Evolutionary conservation across 371 early-diverging fungal genomes (phyloP).

Genomic region (Fennellomyces sp.): DNA sequence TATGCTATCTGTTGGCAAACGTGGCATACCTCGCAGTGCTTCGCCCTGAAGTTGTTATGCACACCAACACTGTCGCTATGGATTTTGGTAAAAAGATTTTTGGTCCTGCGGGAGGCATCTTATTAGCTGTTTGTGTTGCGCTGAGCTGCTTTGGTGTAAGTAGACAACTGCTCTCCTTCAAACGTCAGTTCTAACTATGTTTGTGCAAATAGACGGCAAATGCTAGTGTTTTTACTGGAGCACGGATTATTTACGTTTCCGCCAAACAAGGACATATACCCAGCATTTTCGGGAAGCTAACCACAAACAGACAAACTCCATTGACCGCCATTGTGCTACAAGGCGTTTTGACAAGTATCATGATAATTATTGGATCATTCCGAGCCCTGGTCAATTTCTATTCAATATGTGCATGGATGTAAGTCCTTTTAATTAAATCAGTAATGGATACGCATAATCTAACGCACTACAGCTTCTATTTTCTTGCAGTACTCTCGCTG

Average conservation of each 20-base stretch:
- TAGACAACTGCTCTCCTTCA: no score
- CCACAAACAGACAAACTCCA: slow-evolving; percentile 66
- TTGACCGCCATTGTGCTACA: slow-evolving; percentile 70
- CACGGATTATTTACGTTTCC: slow-evolving; percentile 74
- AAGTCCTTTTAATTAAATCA: slow-evolving; percentile 15
- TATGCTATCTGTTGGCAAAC: slow-evolving; percentile 83
- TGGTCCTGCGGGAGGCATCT: slow-evolving; percentile 70
- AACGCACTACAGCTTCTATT: slow-evolving; percentile 42
- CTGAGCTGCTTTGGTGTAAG: slow-evolving; percentile 74
- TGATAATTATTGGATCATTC: slow-evolving; percentile 72
- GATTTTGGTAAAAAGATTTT: slow-evolving; percentile 79
- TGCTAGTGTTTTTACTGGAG: slow-evolving; percentile 75
- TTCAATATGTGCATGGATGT: slow-evolving; percentile 78
- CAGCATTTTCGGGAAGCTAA: slow-evolving; percentile 66
- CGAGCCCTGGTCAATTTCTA: slow-evolving; percentile 75
- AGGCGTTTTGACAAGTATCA: slow-evolving; percentile 60
- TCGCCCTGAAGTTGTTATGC: slow-evolving; percentile 66
- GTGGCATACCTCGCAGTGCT: slow-evolving; percentile 87
- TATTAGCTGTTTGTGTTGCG: slow-evolving; percentile 78
- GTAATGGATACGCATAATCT: no score
- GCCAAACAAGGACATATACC: slow-evolving; percentile 77
- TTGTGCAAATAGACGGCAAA: slow-evolving; percentile 60
- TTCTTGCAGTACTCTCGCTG: slow-evolving; percentile 56
- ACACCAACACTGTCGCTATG: slow-evolving; percentile 72
- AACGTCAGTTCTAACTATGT: no score